Percentiles rank a stretch among this genome's conserved stretches.
phyloP scores from a whole-genome alignment of 139 green algal genomes.

The Dunaliella sp. region DNA sequence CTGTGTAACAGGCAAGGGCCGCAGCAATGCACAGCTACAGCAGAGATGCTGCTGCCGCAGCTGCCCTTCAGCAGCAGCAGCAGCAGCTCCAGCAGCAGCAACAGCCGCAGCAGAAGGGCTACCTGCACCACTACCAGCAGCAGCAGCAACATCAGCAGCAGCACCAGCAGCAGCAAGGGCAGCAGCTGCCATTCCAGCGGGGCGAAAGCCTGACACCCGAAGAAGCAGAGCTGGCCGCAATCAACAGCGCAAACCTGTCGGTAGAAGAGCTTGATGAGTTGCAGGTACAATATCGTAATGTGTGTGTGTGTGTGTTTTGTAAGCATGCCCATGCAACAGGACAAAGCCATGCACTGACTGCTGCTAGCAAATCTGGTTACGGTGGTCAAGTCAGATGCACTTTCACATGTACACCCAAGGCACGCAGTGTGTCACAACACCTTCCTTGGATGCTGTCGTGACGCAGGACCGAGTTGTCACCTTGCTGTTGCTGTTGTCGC shows the following conservation, averaged over 20 bases:
- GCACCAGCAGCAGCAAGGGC: constrained; percentile 5
- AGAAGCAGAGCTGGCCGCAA: neutral
- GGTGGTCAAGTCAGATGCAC: neutral
- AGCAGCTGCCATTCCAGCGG: constrained; percentile 5
- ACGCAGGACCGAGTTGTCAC: constrained; percentile 43
- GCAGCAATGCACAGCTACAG: constrained; percentile 11
- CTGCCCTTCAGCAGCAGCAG: constrained; percentile 2
- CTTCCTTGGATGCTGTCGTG: neutral
- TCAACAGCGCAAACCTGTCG: constrained; percentile 5
- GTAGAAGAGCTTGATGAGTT: neutral
- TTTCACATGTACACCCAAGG: too few species aligned
- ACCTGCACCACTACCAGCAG: neutral
- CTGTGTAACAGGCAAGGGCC: neutral
- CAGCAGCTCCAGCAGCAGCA: neutral
- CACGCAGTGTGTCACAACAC: too few species aligned
- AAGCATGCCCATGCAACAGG: too few species aligned
- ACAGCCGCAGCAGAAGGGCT: neutral
- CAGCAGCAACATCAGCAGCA: neutral
- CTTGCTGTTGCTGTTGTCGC: constrained; percentile 71
- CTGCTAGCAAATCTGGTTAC: neutral
- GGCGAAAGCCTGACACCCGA: neutral
- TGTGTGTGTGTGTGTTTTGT: too few species aligned
- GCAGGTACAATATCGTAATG: too few species aligned
- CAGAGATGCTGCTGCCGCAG: neutral
- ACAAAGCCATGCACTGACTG: too few species aligned